phyloP scores from a whole-genome alignment of 495 filamentous ascomycete genomes.

The Neurospora sp. region DNA sequence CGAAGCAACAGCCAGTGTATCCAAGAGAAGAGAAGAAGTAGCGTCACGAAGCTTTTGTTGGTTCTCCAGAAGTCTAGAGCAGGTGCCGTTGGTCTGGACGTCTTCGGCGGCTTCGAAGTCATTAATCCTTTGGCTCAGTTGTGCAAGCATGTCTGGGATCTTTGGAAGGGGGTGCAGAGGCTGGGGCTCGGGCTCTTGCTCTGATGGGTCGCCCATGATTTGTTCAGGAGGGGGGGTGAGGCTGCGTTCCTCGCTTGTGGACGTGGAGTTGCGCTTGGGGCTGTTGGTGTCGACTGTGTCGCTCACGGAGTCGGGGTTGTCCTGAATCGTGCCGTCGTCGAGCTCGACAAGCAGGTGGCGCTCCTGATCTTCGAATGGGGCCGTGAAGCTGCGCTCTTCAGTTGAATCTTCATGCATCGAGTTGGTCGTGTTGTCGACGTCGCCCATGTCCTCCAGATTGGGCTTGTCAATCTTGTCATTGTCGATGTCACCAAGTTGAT shows the following conservation, averaged over 20 bases:
- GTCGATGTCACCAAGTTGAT: background rate
- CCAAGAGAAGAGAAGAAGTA: background rate
- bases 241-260: background rate
- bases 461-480: background rate
- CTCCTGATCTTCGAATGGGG: accelerated
- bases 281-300: background rate
- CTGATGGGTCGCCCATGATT: background rate
- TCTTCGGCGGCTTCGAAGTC: background rate
- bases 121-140: background rate
- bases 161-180: background rate
- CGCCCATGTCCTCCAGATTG: background rate
- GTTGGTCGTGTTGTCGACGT: background rate
- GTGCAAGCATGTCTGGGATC: background rate
- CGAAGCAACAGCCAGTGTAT: background rate
- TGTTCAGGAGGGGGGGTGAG: background rate
- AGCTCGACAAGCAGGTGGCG: background rate
- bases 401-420: background rate
- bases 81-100: background rate
- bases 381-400: background rate
- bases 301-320: accelerated
- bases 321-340: background rate
- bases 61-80: background rate
- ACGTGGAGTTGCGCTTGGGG: background rate
- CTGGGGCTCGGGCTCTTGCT: background rate
- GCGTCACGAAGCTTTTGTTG: background rate